phyloP scores from a whole-genome alignment of 352 stramenopile species.

The Blastocystis sp. region DNA sequence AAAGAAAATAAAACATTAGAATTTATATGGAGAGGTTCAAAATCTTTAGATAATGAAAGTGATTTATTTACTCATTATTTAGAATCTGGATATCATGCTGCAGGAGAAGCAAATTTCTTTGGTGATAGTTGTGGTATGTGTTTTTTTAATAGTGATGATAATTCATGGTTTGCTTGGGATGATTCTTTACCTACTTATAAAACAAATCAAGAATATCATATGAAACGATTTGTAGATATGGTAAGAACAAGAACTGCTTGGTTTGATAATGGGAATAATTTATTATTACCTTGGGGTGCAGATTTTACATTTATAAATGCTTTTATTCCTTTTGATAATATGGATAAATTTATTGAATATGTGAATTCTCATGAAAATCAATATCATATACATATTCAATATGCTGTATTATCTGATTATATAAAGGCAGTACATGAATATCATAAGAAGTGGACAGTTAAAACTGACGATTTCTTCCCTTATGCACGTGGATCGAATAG shows the following conservation, averaged over 20 bases:
- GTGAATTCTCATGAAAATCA: conserved; percentile 58
- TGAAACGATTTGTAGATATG: too few species aligned
- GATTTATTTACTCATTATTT: conserved; percentile 63
- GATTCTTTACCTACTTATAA: conserved; percentile 60
- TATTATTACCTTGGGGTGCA: conserved; percentile 67
- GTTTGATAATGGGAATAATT: conserved; percentile 48
- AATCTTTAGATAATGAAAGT: conserved; percentile 55
- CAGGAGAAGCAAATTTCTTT: conserved; percentile 49
- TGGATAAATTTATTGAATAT: conserved; percentile 80
- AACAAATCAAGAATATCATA: too few species aligned
- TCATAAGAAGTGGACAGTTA: conserved; percentile 58
- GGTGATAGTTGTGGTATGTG: conserved; percentile 29
- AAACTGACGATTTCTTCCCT: conserved; percentile 83
- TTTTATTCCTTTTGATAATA: conserved; percentile 67
- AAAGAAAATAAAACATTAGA: conserved; percentile 63
- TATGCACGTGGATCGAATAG: conserved; percentile 69
- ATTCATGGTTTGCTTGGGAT: conserved; percentile 64
- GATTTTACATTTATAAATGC: conserved; percentile 77
- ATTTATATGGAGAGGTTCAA: conserved; percentile 73
- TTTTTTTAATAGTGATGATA: too few species aligned
- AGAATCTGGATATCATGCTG: conserved; percentile 54
- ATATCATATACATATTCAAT: conserved; percentile 70
- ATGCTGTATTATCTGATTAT: conserved; percentile 81
- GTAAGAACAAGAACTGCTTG: too few species aligned
- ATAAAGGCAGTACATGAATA: conserved; percentile 62